Conservation (phyloP, 1,139 yeast genomes). For the Magnusiomyces tetraspermus region DNA sequence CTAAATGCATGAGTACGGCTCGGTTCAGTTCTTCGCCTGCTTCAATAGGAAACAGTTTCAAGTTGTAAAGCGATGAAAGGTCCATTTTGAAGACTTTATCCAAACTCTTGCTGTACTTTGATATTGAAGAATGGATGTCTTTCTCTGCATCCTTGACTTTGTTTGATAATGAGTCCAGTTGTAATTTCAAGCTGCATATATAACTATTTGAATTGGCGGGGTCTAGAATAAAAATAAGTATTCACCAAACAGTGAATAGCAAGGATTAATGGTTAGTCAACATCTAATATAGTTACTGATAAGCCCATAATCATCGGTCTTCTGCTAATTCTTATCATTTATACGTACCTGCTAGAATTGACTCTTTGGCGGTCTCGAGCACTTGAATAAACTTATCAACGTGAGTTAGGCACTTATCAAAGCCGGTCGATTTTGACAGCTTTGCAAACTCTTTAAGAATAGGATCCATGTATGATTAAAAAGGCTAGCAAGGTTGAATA, state of each 20-base stretch:
- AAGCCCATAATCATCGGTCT: too few relatives aligned
- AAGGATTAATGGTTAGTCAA: too few relatives aligned
- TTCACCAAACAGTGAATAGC: neutral
- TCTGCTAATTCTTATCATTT: too few relatives aligned
- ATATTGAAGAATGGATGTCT: constrained; percentile 26
- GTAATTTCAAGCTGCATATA: constrained; percentile 8
- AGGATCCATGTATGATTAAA: constrained; percentile 22
- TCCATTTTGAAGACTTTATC: constrained; percentile 28
- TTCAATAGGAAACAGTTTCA: constrained; percentile 23
- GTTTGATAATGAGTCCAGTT: constrained; percentile 10
- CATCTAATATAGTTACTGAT: too few relatives aligned
- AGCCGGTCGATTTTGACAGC: constrained; percentile 24
- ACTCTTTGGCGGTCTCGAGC: constrained; percentile 23
- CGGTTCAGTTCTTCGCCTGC: constrained; percentile 27
- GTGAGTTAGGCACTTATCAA: constrained; percentile 25
- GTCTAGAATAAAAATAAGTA: constrained; percentile 11
- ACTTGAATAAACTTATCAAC: constrained; percentile 25
- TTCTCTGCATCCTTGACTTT: constrained; percentile 25
- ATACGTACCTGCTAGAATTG: constrained; percentile 15
- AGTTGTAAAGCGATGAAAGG: constrained; percentile 26
- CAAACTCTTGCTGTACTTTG: constrained; percentile 30
- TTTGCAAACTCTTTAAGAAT: constrained; percentile 25
- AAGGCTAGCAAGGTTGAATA: neutral
- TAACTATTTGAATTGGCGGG: constrained; percentile 12
- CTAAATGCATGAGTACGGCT: constrained; percentile 38